Evolutionary conservation across 345 rosid genomes (phyloP), one percentile per base, ranked within the genome.

Genomic region (Euphorbia pulcherrima): DNA sequence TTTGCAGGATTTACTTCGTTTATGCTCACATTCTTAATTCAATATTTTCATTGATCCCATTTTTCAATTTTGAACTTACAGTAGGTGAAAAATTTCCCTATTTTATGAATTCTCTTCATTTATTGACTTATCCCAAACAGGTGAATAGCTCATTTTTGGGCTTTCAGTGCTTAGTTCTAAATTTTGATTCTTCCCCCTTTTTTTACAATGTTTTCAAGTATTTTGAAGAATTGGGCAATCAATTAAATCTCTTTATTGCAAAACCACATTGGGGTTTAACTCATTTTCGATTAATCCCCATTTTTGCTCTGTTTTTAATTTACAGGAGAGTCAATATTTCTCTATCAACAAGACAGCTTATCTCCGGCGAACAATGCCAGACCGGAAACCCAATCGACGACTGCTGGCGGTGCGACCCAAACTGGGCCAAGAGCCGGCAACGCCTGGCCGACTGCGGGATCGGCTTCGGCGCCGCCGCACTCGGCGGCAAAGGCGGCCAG

Each of bases 341-440:
- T 16, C n/a, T 77, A 24, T 53, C 80, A 62, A 72, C 70, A 63
- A 72, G 78, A 23, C 60, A 35, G 27, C 65, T 79, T 23, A 29
- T 69, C 17, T 72, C 76, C 26, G 21, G 52, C 8, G 28, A 65
- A 55, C 67, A 59, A 37, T 90, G 97, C 44, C 70, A 72, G 30
- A 88, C 87, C 58, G 90, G 95, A 28, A 90, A 90, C 68, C 97
- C 97, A 60, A 79, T 90, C 52, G 97, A 90, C 63, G 92, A 90
- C 73, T 90, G 95, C 65, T 90, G 97, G 97, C 81, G 85, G 2
- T 88, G 97, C 80, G 86, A 88, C 69, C 86, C 86, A 1, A 79
- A 85, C 72, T 87, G 97, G 97, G 72, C 83, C 2, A 61, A 62
- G 62, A 81, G 87, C 78, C 95, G 95, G 20, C 97, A 87, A 44